A percentile compares a stretch with the other conserved stretches of the same genome.
phyloP scores from a whole-genome alignment of 208 protist genomes.

The Wallacemonas collosoma region DNA sequence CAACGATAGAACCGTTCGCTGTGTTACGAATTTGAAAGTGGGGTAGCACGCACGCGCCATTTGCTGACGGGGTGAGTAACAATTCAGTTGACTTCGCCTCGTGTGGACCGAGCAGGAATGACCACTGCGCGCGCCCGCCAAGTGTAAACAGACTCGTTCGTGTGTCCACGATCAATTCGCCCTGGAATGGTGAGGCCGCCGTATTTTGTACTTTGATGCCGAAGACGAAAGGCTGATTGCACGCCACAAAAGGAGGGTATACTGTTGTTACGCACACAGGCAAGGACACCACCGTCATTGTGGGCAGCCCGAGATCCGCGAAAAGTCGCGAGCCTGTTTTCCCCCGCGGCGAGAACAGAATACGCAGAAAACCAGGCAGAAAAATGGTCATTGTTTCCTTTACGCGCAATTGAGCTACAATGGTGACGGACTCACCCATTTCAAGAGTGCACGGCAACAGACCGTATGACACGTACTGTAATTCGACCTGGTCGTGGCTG shows the following conservation, averaged over 20 bases:
- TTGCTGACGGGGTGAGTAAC: constrained; percentile 33
- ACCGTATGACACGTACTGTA: constrained; percentile 37
- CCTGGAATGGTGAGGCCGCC: constrained; percentile 29
- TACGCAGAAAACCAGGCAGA: constrained; percentile 55
- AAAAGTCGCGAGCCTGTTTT: constrained; percentile 30
- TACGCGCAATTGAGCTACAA: constrained; percentile 40
- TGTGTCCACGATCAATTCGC: constrained; percentile 42
- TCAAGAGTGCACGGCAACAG: constrained; percentile 44
- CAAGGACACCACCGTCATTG: constrained; percentile 37
- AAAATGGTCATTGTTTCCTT: constrained; percentile 25
- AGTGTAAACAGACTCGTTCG: constrained; percentile 32
- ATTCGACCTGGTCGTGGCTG: constrained; percentile 30
- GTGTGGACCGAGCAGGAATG: constrained; percentile 30
- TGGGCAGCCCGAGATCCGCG: constrained; percentile 57
- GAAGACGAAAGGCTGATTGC: constrained; percentile 36
- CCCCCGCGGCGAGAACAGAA: constrained; percentile 36
- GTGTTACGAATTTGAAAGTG: constrained; percentile 21
- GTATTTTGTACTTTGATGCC: constrained; percentile 41
- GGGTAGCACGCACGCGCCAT: constrained; percentile 20
- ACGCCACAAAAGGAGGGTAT: constrained; percentile 38
- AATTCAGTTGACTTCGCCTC: constrained; percentile 28
- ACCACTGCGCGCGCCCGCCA: constrained; percentile 34
- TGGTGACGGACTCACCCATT: constrained; percentile 55
- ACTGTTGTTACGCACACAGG: constrained; percentile 32
- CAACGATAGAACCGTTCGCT: constrained; percentile 10